Percentiles rank a stretch among this genome's conserved stretches.
phyloP scores from a whole-genome alignment of 176 grass and related monocot species.

The Oryza nivara region DNA sequence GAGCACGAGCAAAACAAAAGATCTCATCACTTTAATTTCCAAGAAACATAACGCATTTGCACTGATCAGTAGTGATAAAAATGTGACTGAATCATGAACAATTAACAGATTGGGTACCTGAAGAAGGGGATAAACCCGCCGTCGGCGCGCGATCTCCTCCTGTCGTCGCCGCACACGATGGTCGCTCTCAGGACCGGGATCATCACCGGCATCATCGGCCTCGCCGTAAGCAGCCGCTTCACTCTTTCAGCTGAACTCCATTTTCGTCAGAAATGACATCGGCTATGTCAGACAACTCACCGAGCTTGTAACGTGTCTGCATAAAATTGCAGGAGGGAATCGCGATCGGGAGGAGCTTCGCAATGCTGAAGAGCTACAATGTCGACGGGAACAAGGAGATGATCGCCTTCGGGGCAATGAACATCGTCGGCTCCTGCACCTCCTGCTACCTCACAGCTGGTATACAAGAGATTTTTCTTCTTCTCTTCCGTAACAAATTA shows the following conservation, averaged over 20 bases:
- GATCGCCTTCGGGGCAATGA: constrained; percentile 63
- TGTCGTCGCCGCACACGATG: constrained; percentile 46
- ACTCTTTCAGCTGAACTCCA: too few relatives aligned
- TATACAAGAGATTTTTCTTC: too few relatives aligned
- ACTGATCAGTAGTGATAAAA: neutral
- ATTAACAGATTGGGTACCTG: constrained; percentile 53
- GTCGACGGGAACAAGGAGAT: constrained; percentile 70
- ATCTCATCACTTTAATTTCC: neutral
- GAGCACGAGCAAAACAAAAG: constrained; percentile 8
- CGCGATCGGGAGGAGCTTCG: constrained; percentile 53
- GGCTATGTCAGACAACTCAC: neutral
- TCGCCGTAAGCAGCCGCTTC: constrained; percentile 44
- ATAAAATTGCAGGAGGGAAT: constrained; percentile 52
- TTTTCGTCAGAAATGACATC: neutral
- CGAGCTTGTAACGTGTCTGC: neutral
- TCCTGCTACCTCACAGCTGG: constrained; percentile 61
- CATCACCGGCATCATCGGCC: constrained; percentile 55
- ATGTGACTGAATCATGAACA: neutral
- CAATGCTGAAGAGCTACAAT: constrained; percentile 55
- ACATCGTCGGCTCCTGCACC: constrained; percentile 52
- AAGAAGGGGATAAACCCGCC: constrained; percentile 64
- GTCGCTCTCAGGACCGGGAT: constrained; percentile 59
- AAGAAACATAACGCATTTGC: neutral
- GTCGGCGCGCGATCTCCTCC: constrained; percentile 39
- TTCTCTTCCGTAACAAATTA: too few relatives aligned